Evolutionary conservation across 2,329 filamentous ascomycete genomes (phyloP), one percentile per base, ranked within the genome.

Genomic region (Aspergillus sergii): DNA sequence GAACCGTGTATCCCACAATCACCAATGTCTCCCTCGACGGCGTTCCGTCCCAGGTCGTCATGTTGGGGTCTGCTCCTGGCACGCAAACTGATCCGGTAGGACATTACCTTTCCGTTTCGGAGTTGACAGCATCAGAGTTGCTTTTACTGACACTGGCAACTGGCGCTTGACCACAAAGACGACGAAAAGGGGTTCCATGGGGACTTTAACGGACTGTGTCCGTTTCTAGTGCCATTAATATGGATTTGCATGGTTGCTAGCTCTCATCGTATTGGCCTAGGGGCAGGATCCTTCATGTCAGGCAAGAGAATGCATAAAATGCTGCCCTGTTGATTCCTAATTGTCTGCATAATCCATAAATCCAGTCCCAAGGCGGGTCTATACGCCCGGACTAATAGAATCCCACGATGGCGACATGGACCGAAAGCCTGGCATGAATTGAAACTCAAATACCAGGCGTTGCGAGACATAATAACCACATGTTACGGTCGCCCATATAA

Each of bases 1-100:
- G 55, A 19, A 61, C 55, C 19, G 28, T 51, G 48, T 61, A 61
- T 46, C 60, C 60, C 21, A 56, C 55, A 16, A 61, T 54, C 12
- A 58, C 46, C 39, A 58, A 19, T 23, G 55, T 43, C 46, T 41
- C 55, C 16, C 36, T 58, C 7, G 60, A 58, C 36, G 45, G 54
- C 4, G 55, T 51, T 23, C 50, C 34, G 26, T 58, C 32, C 32
- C 34, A 43, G 28, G 26, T 54, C 43, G n/a, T 28, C 28, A 58
- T 61, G 8, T 30, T 50, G 12, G 14, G 2, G 11, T 30, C 30
- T 1, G 26, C 32, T 48, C 23, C 23, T 30, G 46, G 5, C 46
- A 30, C 11, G 46, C 23, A 50, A 26, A 30, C 26, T 10, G 8
- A 10, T 50, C 16, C 12, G 46, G 23, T 19, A 19, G 23, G 46